Base-by-base conservation (phyloP, 129 eudicot genomes). In the Arctium minus region DNA sequence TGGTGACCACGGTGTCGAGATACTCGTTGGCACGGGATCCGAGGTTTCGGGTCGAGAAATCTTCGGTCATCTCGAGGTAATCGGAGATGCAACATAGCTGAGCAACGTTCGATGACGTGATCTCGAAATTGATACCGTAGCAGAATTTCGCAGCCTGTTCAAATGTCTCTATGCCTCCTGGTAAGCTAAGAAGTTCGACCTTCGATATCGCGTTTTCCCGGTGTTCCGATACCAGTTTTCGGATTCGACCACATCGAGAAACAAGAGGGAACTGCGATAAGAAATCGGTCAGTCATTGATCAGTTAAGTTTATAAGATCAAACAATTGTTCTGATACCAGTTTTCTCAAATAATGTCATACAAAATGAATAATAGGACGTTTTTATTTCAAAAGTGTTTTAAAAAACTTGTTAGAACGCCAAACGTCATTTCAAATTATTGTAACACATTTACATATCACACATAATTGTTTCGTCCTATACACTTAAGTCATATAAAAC, bases 91-190 rank as follows among this genome's bases (percentile, higher is more conserved):
- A 96, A 76, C 86, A 75, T 2, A 96, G 88, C 42, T 92, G 99
- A 65, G 98, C 97, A 18, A 93, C 98, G 74, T 96, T 96, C 7
- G 91, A 74, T 4, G 99, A 81, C 0, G 99, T 96, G 80, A 96
- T 92, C 89, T 96, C 99, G 40, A 96, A 93, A 46, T 96, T 96
- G 73, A 93, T 86, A 1, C 98, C 98, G 27, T 96, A 96, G 84
- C 99, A 96, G 88, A 93, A 96, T 70, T 96, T 92, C n/a, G 99
- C 99, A 15, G 98, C 99, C 44, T 90, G 87, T 79, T 96, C 99
- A 65, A 96, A 93, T 74, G 97, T 48, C 67, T 96, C 97, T 50
- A 90, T 74, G 4, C 99, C 97, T 30, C 99, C 99, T 0, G 99
- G 99, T 70, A 96, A 88, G 82, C 90, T 85, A 33, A 85, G 87